Evolutionary conservation across 176 grass and related monocot genomes (phyloP), one percentile per base, ranked within the genome.

Genomic region (Oryza rufipogon): DNA sequence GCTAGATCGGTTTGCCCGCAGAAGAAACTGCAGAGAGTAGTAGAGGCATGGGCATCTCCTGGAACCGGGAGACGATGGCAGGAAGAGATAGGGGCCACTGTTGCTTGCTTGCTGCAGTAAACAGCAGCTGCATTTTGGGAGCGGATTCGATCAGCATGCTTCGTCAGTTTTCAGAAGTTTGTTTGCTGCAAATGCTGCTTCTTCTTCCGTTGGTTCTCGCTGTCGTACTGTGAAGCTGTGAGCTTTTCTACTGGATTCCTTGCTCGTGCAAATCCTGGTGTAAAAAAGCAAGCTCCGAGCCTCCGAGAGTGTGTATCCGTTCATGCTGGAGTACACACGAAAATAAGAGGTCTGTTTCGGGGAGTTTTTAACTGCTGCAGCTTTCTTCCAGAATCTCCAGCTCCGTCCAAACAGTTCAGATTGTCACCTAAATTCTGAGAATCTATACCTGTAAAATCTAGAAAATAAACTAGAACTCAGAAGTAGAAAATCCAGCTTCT

Each of bases 101-200:
- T 30, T 75, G 73, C 25, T 71, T 2, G 0, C 36, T 41, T 41
- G 39, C 39, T 41, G 39, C 39, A 41, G 39, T 41, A 41, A 41
- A 41, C 22, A 33, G 49, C 51, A 9, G 52, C n/a, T 13, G 13
- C 23, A 10, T 28, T 28, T 73, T 36, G 8, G 8, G 52, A 34
- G 38, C 39, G 16, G 54, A 34, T 41, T 41, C 34, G 34, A 36
- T 36, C 68, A 3, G 56, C 66, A 9, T 73, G 76, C 42, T 48
- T 15, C 54, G 17, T 72, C 71, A 23, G 84, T 80, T 73, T 73
- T 39, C 73, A 13, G 67, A 48, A 19, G 20, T 52, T 52, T 38
- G 58, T 70, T 77, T 12, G 64, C 71, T 20, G 54, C 42, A 73
- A 28, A 32, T 61, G 48, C 28, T 20, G 71, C 30, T 23, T 8